Evolutionary conservation across 805 yeast species (phyloP).

Genomic region (Cyberlindnera mycetangii): DNA sequence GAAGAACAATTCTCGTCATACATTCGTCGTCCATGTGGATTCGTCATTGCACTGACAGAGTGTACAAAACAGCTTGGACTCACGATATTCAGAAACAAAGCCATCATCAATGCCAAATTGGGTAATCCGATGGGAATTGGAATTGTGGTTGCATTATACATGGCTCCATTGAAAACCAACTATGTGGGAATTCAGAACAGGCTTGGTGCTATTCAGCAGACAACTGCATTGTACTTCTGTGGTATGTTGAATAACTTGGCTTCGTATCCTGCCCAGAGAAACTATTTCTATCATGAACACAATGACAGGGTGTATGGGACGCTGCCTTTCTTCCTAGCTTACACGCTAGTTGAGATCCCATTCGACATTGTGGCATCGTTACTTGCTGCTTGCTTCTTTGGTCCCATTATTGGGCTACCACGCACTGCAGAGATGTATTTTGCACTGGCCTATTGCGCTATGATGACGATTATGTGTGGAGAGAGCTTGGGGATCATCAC

Average conservation of each 20-base stretch:
- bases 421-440: conserved; percentile 66
- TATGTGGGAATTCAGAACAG: conserved; percentile 59
- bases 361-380: conserved; percentile 60
- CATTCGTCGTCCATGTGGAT: conserved; percentile 19
- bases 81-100: conserved; percentile 44
- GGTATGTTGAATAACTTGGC: conserved; percentile 81
- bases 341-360: conserved; percentile 61
- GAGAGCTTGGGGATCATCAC: conserved; percentile 83
- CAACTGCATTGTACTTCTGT: conserved; percentile 67
- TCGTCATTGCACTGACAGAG: conserved; percentile 20
- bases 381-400: conserved; percentile 59
- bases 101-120: conserved; percentile 59
- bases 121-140: conserved; percentile 68
- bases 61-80: conserved; percentile 22
- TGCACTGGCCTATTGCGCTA: conserved; percentile 51
- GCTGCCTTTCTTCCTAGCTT: conserved; percentile 60
- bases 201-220: conserved; percentile 74
- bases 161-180: conserved; percentile 51
- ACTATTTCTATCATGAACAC: conserved; percentile 77
- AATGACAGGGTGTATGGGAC: conserved; percentile 71
- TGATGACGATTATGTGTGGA: conserved; percentile 65
- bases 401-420: conserved; percentile 72
- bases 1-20: conserved; percentile 11
- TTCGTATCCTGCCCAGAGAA: conserved; percentile 70
- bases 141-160: conserved; percentile 64